A percentile compares a stretch with the other conserved stretches of the same genome.
These are phyloP conservation scores for Fusarium solani-melongenae DNA, from an alignment of 2,329 filamentous ascomycete genomes.

Conservation along the genomic window DNA sequence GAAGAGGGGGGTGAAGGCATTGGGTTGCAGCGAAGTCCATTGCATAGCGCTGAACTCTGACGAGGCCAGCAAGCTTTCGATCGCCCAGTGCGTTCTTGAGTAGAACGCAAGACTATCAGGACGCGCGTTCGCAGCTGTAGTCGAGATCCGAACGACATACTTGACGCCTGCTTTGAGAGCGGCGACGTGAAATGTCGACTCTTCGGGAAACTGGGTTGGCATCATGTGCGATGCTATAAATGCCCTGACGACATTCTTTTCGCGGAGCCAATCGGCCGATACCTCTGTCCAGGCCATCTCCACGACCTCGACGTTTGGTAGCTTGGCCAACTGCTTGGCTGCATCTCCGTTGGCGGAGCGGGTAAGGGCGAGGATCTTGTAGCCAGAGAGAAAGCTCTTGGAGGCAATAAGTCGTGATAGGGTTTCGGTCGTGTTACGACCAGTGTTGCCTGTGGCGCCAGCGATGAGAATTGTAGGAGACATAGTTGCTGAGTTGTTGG, in stretches of 20 bases:
- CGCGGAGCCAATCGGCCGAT: slow-evolving; percentile 52
- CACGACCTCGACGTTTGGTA: slow-evolving; percentile 49
- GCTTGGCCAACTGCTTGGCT: slow-evolving; percentile 44
- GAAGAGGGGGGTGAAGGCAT: slow-evolving; percentile 30
- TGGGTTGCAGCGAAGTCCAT: slow-evolving; percentile 55
- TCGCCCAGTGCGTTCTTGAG: slow-evolving; percentile 53
- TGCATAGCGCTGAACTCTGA: slow-evolving; percentile 49
- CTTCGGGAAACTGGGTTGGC: slow-evolving; percentile 53
- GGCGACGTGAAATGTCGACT: slow-evolving; percentile 50
- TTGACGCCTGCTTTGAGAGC: slow-evolving; percentile 51
- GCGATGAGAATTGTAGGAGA: slow-evolving; percentile 48
- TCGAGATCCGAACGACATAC: slow-evolving; percentile 57
- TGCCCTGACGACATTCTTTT: slow-evolving; percentile 48
- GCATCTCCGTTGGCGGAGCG: slow-evolving; percentile 15
- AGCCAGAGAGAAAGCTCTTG: neutral
- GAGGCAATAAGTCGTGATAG: slow-evolving; percentile 41
- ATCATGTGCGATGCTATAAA: slow-evolving; percentile 54
- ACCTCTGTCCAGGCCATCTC: slow-evolving; percentile 53
- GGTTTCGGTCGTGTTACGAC: slow-evolving; percentile 42
- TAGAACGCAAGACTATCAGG: slow-evolving; percentile 51
- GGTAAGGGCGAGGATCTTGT: slow-evolving; percentile 34
- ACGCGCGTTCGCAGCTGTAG: slow-evolving; percentile 49
- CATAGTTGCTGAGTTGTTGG: slow-evolving; percentile 36
- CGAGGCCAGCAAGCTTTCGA: slow-evolving; percentile 51
- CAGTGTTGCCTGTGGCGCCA: slow-evolving; percentile 53